These are phyloP conservation scores for Setaria viridis DNA, from an alignment of 202 grass and related monocot species.

Conservation along the genomic window DNA sequence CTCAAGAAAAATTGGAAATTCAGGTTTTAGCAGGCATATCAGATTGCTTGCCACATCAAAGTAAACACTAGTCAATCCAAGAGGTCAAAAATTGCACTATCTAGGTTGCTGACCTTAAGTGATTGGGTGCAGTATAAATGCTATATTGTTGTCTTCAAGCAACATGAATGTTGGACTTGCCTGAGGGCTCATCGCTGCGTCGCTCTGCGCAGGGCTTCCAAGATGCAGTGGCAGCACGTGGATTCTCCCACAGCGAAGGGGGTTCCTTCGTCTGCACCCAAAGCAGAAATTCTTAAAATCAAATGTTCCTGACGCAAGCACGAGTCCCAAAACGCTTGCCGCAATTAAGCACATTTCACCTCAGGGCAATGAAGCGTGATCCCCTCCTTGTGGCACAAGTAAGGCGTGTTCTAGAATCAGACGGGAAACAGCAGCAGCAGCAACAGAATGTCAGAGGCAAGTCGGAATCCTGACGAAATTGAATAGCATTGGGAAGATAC, in stretches of 20 bases:
- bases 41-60: background rate
- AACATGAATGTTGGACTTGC: slow-evolving; percentile 47
- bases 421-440: background rate
- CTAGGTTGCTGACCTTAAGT: background rate
- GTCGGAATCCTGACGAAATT: background rate
- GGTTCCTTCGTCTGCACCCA: slow-evolving; percentile 66
- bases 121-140: background rate
- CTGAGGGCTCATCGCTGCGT: slow-evolving; percentile 57
- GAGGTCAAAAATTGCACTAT: slow-evolving; percentile 1
- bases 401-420: slow-evolving; percentile 61
- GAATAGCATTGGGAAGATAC: background rate
- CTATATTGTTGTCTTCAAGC: background rate
- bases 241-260: slow-evolving; percentile 80
- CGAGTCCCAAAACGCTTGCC: slow-evolving; percentile 12
- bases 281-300: slow-evolving; percentile 37
- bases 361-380: slow-evolving; percentile 72
- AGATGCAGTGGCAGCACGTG: slow-evolving; percentile 62
- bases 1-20: background rate
- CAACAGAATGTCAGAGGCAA: slow-evolving; percentile 17
- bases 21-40: background rate
- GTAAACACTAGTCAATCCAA: background rate
- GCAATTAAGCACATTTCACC: slow-evolving; percentile 52
- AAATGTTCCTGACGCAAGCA: slow-evolving; percentile 4
- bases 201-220: slow-evolving; percentile 86
- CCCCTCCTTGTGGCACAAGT: slow-evolving; percentile 82